Base-by-base conservation (phyloP, 345 rosid genomes). In the Moricandia arvensis region DNA sequence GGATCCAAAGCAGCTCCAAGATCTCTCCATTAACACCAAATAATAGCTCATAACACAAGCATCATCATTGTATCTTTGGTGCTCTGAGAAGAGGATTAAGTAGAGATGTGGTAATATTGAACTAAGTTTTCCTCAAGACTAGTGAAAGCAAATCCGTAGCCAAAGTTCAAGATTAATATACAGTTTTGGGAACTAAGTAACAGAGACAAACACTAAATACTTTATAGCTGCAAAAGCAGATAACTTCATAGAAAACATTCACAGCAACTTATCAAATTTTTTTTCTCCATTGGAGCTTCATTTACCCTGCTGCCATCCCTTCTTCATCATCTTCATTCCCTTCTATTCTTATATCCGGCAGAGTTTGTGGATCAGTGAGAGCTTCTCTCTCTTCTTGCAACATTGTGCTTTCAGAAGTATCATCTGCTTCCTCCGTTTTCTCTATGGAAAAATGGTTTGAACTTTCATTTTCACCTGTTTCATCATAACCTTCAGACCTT, bases 371-470 rank as follows among this genome's bases (percentile, higher is more conserved):
- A 82, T 89, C 88, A 10, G 80, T 76, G 63, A 65, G 85, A 35
- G 82, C 80, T 45, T 83, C 85, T 62, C 43, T 83, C 81, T 83
- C 89, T 21, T 85, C 87, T 61, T 81, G 83, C 26, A 80, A 68
- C 41, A 83, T 43, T 12, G 74, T 62, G 21, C 75, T 78, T 74
- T 84, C 88, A 0, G 83, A 72, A 68, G 71, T 81, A 73, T 31
- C 79, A 73, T 31, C 79, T 47, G 67, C 66, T 63, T 80, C 88
- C 65, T 31, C 75, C 9, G 65, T 69, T 66, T 78, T 84, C 70
- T 80, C 75, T 21, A 68, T 69, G 16, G 79, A 58, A 16, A 76
- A 68, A 59, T 72, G 55, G 71, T 26, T 66, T 0, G 78, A 33
- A 45, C 61, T 83, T 66, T 82, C 90, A 59, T 81, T 78, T 34